Percentiles rank a stretch among this genome's conserved stretches.
Evolutionary conservation across 257 asterid species (phyloP).

Genomic region (Voacanga thouarsii): DNA sequence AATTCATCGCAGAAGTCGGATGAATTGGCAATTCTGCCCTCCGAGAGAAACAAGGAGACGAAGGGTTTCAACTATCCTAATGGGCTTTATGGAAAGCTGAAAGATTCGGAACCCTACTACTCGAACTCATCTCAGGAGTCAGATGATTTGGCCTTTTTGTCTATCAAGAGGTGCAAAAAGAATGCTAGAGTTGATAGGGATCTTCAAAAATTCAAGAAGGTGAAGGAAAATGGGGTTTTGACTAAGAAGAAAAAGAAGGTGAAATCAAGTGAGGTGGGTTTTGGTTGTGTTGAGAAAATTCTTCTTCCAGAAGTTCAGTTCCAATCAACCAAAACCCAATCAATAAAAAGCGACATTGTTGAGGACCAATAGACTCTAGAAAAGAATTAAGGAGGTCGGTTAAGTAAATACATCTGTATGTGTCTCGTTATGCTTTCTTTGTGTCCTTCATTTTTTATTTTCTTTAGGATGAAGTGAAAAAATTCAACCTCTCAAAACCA

Average conservation of each 20-base stretch:
- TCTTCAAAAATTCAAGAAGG: constrained; percentile 43
- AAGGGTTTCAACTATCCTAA: not conserved
- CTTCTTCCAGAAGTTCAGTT: constrained; percentile 96
- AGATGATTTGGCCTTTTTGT: constrained; percentile 37
- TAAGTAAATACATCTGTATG: not conserved
- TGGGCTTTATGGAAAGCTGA: not conserved
- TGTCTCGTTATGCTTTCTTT: not conserved
- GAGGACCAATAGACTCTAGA: constrained; percentile 40
- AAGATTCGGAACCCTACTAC: constrained; percentile 15
- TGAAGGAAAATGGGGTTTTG: constrained; percentile 36
- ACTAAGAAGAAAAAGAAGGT: constrained; percentile 54
- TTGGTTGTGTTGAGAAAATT: constrained; percentile 56
- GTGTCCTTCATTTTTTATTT: not conserved
- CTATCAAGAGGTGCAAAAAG: constrained; percentile 26
- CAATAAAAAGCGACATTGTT: constrained; percentile 47
- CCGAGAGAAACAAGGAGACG: constrained; percentile 20
- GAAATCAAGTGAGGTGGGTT: constrained; percentile 37
- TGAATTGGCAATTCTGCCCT: constrained; percentile 33
- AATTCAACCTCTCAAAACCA: constrained; percentile 56
- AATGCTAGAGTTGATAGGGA: constrained; percentile 26
- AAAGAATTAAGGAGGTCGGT: constrained; percentile 44
- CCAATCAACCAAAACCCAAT: constrained; percentile 65
- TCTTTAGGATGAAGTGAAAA: constrained; percentile 34
- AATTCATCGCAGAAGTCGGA: constrained; percentile 46
- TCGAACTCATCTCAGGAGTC: constrained; percentile 52